Base-by-base conservation (phyloP, 768 basidiomycete genomes). In the Lactarius sanguifluus region DNA sequence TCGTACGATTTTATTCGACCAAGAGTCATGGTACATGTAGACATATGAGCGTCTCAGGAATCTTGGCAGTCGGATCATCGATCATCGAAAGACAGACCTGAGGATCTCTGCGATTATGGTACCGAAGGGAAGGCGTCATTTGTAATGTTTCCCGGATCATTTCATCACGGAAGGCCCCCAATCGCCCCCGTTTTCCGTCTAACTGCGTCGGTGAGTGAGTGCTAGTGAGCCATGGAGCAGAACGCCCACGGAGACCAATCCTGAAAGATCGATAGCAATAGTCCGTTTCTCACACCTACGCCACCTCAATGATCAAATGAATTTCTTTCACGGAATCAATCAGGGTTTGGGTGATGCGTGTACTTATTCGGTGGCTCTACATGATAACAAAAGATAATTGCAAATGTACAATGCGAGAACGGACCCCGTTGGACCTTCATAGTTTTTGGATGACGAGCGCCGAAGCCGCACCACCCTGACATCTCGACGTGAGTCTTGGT, bases 391-490 rank as follows among this genome's bases (percentile, higher is more conserved):
- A 28, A 6, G 41, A 50, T 65, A 45, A 60, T 25, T 54, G 45
- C 25, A 61, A 60, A 40, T 41, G 58, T 25, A 64, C 56, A 62
- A 43, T 34, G 55, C 54, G 13, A 59, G 45, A 38, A 38, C 34
- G n/a, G 15, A 23, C 13, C 18, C 56, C 56, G 30, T 57, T n/a
- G 36, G 43, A 9, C 23, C 56, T 52, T 60, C 41, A 96, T 75
- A 96, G 74, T 75, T 86, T 92, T 80, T 96, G 93, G 69, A 98
- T 85, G 66, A 97, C 83, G 71, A 98, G 81, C 43, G 96, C 92
- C 43, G 93, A 94, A 58, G 94, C 93, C 64, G 92, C 95, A 73
- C 94, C 94, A 73, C 94, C 94, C 92, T 94, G 73, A 23, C 72
- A 62, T 71, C 67, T 72, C 65, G 18, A 57, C 18, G 66, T 64